These are phyloP conservation scores for Debaryomyces udenii DNA, from an alignment of 1,139 yeast species.

Conservation along the genomic window DNA sequence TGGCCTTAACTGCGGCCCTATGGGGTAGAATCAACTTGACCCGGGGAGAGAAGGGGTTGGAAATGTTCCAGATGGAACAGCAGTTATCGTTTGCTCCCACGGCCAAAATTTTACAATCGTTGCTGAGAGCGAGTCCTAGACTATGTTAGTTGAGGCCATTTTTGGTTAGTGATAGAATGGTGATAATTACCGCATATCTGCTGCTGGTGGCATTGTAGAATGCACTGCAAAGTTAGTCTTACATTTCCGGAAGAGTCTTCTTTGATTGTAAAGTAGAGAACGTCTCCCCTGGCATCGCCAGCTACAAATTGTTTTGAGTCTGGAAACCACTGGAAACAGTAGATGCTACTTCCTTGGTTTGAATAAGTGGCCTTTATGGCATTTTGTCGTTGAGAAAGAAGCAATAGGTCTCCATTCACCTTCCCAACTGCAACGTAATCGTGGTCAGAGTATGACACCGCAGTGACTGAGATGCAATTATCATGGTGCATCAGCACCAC, in stretches of 20 bases:
- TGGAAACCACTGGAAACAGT: conserved; percentile 67
- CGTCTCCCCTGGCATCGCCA: conserved; percentile 74
- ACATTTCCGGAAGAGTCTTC: conserved; percentile 13
- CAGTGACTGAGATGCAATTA: conserved; percentile 50
- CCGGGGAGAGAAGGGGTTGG: conserved; percentile 41
- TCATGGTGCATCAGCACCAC: conserved; percentile 34
- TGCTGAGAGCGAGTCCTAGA: conserved; percentile 56
- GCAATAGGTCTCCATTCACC: conserved; percentile 27
- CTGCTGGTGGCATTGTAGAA: conserved; percentile 57
- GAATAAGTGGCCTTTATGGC: conserved; percentile 13
- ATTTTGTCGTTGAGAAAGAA: conserved; percentile 24
- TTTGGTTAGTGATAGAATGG: not conserved
- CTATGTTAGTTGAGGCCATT: conserved; percentile 9
- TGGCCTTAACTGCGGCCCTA: conserved; percentile 47
- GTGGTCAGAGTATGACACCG: conserved; percentile 56
- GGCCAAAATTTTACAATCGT: conserved; percentile 53
- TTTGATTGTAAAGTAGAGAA: conserved; percentile 46
- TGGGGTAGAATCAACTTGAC: conserved; percentile 48
- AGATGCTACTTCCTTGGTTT: conserved; percentile 43
- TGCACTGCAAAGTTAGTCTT: conserved; percentile 17
- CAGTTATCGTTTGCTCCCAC: conserved; percentile 77
- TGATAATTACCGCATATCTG: conserved; percentile 64
- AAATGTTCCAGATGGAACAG: conserved; percentile 68
- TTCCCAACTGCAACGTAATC: conserved; percentile 60
- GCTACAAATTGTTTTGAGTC: conserved; percentile 48